Base-by-base conservation (phyloP, 208 protist genomes). In the Naegleria fowleri region DNA sequence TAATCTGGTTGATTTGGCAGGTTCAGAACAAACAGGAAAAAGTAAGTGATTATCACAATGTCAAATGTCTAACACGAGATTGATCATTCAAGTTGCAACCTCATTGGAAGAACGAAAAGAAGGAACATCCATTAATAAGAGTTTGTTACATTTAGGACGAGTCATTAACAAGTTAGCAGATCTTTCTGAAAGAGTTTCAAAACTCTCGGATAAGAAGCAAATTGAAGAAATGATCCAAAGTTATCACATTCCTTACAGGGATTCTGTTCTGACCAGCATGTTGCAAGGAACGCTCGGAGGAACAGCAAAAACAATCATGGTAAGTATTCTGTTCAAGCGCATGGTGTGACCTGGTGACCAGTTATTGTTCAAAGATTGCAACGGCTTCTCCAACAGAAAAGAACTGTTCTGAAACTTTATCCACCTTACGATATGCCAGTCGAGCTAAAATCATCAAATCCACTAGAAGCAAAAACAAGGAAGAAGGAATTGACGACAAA, bases 211-310 rank as follows among this genome's bases (percentile, higher is more conserved):
- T 11, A 39, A 40, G 33, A 83, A 83, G 7, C 4, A 89, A 0
- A 29, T 29, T 67, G 22, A 87, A 93, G 38, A 79, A 90, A 51
- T 0, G 11, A 48, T 15, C 5, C 0, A 40, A 33, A 5, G 94
- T 1, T 25, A 38, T 79, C 95, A 97, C 92, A 93, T 98, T 25
- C 96, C 85, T n/a, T 88, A 67, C 85, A 6, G 85, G 40, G 48
- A 88, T 16, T 88, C 85, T 5, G 85, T 88, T 33, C 29, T 88
- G 48, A 88, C 85, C 0, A 48, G 92, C n/a, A 91, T 94, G 15
- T 76, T 96, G 0, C 94, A 96, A 43, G 94, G 96, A 25, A 92
- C 52, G 33, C 90, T 96, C 1, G 95, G 95, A 79, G 95, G 95
- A 87, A 96, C 96, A 86, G 40, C 79, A 22, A 93, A 92, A 79